A percentile compares a stretch with the other conserved stretches of the same genome.
phyloP scores from a whole-genome alignment of 768 basidiomycete genomes.

The Coprinopsis cinerea region DNA sequence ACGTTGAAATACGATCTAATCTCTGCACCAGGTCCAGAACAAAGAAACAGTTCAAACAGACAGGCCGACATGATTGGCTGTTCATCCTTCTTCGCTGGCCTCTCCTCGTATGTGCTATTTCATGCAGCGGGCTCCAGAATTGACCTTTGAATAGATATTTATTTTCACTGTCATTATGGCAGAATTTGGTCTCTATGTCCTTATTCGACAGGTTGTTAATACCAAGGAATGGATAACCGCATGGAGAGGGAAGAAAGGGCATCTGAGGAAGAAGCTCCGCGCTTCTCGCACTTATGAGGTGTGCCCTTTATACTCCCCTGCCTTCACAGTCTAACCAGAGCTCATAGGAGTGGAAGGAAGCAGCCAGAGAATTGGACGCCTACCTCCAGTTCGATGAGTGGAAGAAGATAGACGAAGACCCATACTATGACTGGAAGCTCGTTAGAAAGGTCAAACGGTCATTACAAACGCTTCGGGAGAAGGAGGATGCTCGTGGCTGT shows the following conservation, averaged over 20 bases:
- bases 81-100: conserved; percentile 85
- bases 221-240: conserved; percentile 90
- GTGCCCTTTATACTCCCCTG: not conserved
- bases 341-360: conserved; percentile 78
- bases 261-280: conserved; percentile 68
- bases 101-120: conserved; percentile 50
- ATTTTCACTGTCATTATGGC: conserved; percentile 78
- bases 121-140: not conserved
- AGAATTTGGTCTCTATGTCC: conserved; percentile 83
- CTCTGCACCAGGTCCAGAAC: conserved; percentile 20
- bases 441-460: conserved; percentile 79
- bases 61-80: conserved; percentile 62
- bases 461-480: conserved; percentile 61
- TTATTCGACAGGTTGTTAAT: conserved; percentile 90
- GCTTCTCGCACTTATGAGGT: conserved; percentile 72
- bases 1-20: not conserved
- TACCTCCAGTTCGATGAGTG: conserved; percentile 85
- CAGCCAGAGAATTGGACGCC: conserved; percentile 71
- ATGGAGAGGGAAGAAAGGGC: conserved; percentile 83
- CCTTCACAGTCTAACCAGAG: not conserved
- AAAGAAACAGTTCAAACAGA: conserved; percentile 30
- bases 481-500: conserved; percentile 78
- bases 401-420: conserved; percentile 84
- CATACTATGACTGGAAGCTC: conserved; percentile 88
- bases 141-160: conserved; percentile 46